Evolutionary conservation across 371 early-diverging fungal species (phyloP).

Genomic region (Dinochytrium kinnereticum): DNA sequence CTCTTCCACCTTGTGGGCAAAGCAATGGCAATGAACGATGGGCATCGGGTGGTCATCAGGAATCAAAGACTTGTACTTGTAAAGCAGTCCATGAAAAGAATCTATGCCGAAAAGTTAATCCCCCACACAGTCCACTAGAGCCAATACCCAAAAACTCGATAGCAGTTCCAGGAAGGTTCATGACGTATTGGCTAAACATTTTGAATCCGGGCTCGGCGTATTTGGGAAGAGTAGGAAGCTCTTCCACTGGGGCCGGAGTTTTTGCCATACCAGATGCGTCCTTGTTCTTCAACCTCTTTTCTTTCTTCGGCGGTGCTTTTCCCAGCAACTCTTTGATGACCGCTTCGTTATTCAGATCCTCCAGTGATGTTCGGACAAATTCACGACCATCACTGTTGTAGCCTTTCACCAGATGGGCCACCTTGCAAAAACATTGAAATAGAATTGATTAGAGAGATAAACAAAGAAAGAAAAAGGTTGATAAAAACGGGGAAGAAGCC

Average conservation of each 20-base stretch:
- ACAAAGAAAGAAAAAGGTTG: too few relatives aligned
- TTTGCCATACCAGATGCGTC: not conserved
- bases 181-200: constrained; percentile 92
- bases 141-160: constrained; percentile 94
- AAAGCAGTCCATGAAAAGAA: constrained; percentile 53
- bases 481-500: too few relatives aligned
- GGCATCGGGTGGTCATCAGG: constrained; percentile 65
- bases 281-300: not conserved
- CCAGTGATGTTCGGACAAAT: constrained; percentile 78
- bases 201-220: constrained; percentile 47
- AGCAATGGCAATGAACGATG: constrained; percentile 90
- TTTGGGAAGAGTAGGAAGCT: not conserved
- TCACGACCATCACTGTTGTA: constrained; percentile 93
- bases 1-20: constrained; percentile 77
- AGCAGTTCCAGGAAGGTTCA: constrained; percentile 97
- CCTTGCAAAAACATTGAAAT: constrained; percentile 23
- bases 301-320: constrained; percentile 22
- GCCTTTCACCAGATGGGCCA: constrained; percentile 66
- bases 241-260: not conserved
- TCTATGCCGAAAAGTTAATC: constrained; percentile 35
- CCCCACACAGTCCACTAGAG: constrained; percentile 42
- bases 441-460: too few relatives aligned
- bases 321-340: constrained; percentile 23
- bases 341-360: constrained; percentile 37
- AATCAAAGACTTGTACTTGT: constrained; percentile 49